Base-by-base conservation (phyloP, 495 filamentous ascomycete species). In the Daldinia vernicosa region DNA sequence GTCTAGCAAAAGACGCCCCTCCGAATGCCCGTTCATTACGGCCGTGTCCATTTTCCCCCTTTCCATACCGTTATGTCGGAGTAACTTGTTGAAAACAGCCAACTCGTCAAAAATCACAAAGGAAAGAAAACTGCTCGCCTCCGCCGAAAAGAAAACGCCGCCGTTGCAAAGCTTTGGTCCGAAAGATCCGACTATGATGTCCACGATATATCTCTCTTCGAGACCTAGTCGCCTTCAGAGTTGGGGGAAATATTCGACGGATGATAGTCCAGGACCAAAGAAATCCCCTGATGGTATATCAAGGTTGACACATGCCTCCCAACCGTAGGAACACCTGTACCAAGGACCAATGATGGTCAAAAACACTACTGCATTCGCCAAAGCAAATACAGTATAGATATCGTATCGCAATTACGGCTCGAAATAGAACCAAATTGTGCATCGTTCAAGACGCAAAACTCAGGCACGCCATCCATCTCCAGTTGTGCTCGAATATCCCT, bases 381-480 rank as follows among this genome's bases (percentile, higher is more conserved):
- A 68, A 53, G 60, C 37, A 24, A 61, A 61, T 54, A 37, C 52
- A 55, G 47, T 53, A 57, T 62, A 54, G 52, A 52, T 61, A 57
- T 43, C 50, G 24, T 54, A 47, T 63, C 43, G 60, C 65, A 27
- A 54, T 50, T 19, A 30, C 15, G 24, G 19, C 62, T 47, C 45
- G 19, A 40, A 47, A 51, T 37, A 50, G 28, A 63, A 63, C 57
- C 66, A 62, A 63, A 28, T 69, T n/a, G 19, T 59, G 66, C 62
- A 52, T 68, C 62, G 22, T 70, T 51, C 30, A 43, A 63, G 70
- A 66, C 30, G 70, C 62, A 62, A 69, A 72, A 65, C 28, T 28
- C 2, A 4, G 19, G 37, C 56, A 64, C 51, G 51, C 60, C 64
- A 69, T 65, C 60, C 55, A 60, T 57, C 54, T 60, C 43, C 53